A percentile compares a stretch with the other conserved stretches of the same genome.
phyloP scores from a whole-genome alignment of 2,329 filamentous ascomycete species.

The Trichoderma sp. region DNA sequence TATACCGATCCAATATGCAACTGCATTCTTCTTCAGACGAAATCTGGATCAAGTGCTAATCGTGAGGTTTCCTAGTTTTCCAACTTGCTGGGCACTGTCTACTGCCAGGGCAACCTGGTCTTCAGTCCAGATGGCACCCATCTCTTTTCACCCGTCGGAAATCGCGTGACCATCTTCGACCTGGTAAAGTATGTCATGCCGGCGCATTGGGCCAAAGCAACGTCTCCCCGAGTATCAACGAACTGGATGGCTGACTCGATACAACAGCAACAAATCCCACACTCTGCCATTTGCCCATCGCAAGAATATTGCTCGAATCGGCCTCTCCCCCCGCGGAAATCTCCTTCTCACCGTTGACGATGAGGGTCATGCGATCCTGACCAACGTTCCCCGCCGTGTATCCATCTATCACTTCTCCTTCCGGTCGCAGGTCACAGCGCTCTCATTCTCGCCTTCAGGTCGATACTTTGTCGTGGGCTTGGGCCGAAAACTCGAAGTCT shows the following conservation, averaged over 20 bases:
- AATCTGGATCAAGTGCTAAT: background rate
- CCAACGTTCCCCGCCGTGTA: constrained; percentile 83
- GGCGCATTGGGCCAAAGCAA: background rate
- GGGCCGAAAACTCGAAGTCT: constrained; percentile 87
- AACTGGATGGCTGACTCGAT: constrained; percentile 37
- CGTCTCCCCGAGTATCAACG: background rate
- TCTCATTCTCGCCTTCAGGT: constrained; percentile 89
- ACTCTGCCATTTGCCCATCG: constrained; percentile 90
- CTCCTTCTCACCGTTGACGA: constrained; percentile 91
- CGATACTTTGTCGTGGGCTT: constrained; percentile 87
- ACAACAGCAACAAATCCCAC: constrained; percentile 75
- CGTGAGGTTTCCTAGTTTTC: constrained; percentile 68
- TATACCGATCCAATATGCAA: background rate
- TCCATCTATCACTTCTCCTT: constrained; percentile 96
- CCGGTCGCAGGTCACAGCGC: constrained; percentile 74
- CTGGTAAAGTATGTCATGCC: constrained; percentile 74
- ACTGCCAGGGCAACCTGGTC: constrained; percentile 94
- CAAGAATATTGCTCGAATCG: constrained; percentile 86
- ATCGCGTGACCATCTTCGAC: constrained; percentile 93
- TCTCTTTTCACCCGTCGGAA: constrained; percentile 93
- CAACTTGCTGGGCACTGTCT: constrained; percentile 96
- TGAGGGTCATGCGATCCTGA: constrained; percentile 89
- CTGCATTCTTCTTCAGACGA: background rate
- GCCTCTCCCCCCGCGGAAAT: constrained; percentile 86
- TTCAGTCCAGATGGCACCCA: constrained; percentile 96